Evolutionary conservation across 495 filamentous ascomycete species (phyloP).

Genomic region (Trichodelitschia bisporula): DNA sequence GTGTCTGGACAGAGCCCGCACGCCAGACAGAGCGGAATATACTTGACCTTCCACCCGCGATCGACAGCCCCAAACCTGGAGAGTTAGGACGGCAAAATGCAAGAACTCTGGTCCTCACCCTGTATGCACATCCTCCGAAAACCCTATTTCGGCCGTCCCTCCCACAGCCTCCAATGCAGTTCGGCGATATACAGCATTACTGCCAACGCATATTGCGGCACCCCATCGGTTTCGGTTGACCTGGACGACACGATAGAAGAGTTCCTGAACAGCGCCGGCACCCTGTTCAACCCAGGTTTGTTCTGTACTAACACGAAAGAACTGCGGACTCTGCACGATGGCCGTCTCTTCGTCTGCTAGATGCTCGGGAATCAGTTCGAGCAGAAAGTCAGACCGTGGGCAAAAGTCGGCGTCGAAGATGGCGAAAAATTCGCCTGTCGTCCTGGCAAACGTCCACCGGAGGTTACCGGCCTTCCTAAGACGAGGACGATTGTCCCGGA

Average conservation of each 20-base stretch:
- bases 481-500: conserved; percentile 9
- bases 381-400: conserved; percentile 11
- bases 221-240: conserved; percentile 11
- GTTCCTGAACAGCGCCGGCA: conserved; percentile 8
- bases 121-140: conserved; percentile 13
- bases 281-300: conserved; percentile 14
- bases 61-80: conserved; percentile 8
- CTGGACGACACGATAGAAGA: conserved; percentile 12
- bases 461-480: conserved; percentile 14
- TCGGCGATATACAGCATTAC: conserved; percentile 12
- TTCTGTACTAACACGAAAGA: conserved; percentile 7
- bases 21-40: conserved; percentile 10
- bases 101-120: no score
- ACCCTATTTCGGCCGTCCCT: conserved; percentile 9
- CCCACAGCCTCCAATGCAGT: conserved; percentile 9
- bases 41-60: conserved; percentile 12
- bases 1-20: conserved; percentile 12
- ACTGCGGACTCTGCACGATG: conserved; percentile 12
- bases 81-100: no score
- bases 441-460: conserved; percentile 10
- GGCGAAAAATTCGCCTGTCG: conserved; percentile 10
- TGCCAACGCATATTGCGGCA: conserved; percentile 11
- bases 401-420: conserved; percentile 15
- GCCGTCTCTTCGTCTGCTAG: conserved; percentile 8
- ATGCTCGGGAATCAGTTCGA: conserved; percentile 10